Percentiles rank a stretch among this genome's conserved stretches.
Evolutionary conservation across 1,139 yeast species (phyloP).

Genomic region (Yamadazyma dushanensis): DNA sequence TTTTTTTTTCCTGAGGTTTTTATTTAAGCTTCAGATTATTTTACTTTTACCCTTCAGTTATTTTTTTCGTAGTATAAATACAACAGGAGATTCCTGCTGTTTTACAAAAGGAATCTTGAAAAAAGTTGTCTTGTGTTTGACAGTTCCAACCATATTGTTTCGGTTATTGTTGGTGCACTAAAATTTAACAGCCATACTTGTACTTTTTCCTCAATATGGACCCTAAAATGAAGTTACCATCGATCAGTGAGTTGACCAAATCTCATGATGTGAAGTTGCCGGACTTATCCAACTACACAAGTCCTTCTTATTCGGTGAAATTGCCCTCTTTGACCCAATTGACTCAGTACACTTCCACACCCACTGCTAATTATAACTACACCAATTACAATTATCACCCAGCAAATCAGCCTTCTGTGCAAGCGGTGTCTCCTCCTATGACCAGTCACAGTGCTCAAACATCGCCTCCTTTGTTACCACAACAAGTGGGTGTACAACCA

Average conservation of each 20-base stretch:
- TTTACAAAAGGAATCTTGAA: too few relatives aligned
- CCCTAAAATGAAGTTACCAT: slow-evolving; percentile 30
- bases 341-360: slow-evolving; percentile 4
- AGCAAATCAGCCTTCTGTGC: slow-evolving; percentile 3
- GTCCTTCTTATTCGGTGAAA: slow-evolving; percentile 4
- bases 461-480: slow-evolving; percentile 4
- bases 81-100: background rate
- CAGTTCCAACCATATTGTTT: too few relatives aligned
- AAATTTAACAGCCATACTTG: slow-evolving; percentile 1
- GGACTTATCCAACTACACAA: slow-evolving; percentile 8
- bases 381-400: slow-evolving; percentile 6
- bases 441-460: background rate
- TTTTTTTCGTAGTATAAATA: slow-evolving; percentile 1
- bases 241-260: slow-evolving; percentile 36
- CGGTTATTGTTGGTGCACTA: too few relatives aligned
- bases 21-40: background rate
- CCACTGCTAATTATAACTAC: slow-evolving; percentile 4
- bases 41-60: background rate
- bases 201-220: slow-evolving; percentile 7
- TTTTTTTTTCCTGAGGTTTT: slow-evolving; percentile 2
- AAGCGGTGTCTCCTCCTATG: slow-evolving; percentile 6
- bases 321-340: slow-evolving; percentile 10
- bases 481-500: slow-evolving; percentile 3
- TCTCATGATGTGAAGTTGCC: slow-evolving; percentile 14
- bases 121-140: too few relatives aligned